Evolutionary conservation across 1,284 basidiomycete genomes (phyloP).

Genomic region (Ceratobasidium sp.): DNA sequence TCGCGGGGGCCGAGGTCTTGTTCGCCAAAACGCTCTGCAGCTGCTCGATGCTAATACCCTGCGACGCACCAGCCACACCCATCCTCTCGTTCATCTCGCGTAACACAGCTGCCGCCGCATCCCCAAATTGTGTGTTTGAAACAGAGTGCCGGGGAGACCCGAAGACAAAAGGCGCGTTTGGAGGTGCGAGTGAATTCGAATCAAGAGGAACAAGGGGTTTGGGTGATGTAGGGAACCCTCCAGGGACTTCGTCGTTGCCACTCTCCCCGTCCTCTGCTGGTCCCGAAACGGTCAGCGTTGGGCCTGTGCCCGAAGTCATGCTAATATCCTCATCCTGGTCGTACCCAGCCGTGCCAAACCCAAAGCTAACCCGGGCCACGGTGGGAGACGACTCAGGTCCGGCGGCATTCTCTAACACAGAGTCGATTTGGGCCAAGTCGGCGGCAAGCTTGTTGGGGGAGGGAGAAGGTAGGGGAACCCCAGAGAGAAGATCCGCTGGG

Average conservation of each 20-base stretch:
- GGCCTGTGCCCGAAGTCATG: constrained; percentile 2
- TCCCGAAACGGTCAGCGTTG: background rate
- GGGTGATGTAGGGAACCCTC: background rate
- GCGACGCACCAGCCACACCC: constrained; percentile 51
- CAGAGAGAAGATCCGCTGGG: constrained; percentile 23
- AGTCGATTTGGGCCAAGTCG: constrained; percentile 49
- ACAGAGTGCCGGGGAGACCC: constrained; percentile 72
- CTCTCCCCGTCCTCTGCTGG: background rate
- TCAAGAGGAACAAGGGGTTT: constrained; percentile 21
- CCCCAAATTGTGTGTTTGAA: constrained; percentile 69
- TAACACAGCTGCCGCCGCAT: constrained; percentile 70
- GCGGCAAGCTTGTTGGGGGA: constrained; percentile 13
- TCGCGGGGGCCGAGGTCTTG: constrained; percentile 8
- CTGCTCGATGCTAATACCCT: constrained; percentile 32
- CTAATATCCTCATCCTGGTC: constrained; percentile 21
- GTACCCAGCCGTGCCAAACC: constrained; percentile 34
- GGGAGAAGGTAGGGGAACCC: constrained; percentile 23
- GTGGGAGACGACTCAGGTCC: constrained; percentile 47
- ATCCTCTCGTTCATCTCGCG: constrained; percentile 82
- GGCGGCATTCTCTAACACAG: constrained; percentile 51
- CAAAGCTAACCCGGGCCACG: constrained; percentile 26
- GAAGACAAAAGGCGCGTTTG: constrained; percentile 69
- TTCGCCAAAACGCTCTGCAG: constrained; percentile 17
- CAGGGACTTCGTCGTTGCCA: background rate
- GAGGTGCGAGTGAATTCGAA: constrained; percentile 47